Evolutionary conservation across 73 alveolate genomes (phyloP).

Genomic region (Blepharisma stoltei): DNA sequence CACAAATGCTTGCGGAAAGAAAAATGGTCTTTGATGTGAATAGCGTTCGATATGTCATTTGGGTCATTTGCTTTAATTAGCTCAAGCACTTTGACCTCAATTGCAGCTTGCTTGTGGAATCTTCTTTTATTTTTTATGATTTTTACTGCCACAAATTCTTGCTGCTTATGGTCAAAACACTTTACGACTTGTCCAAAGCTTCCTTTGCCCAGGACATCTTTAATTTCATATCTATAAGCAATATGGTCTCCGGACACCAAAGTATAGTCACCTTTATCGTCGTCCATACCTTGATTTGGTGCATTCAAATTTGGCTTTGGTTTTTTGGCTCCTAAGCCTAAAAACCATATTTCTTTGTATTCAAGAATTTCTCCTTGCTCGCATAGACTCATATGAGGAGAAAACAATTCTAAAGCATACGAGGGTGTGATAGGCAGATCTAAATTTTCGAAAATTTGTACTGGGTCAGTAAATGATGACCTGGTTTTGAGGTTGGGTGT

Average conservation of each 20-base stretch:
- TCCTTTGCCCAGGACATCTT: conserved; percentile 87
- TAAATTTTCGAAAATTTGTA: background rate
- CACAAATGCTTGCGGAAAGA: conserved; percentile 71
- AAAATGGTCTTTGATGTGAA: conserved; percentile 69
- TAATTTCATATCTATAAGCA: conserved; percentile 78
- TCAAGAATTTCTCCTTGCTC: conserved; percentile 34
- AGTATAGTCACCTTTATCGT: conserved; percentile 80
- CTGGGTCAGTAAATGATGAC: no score
- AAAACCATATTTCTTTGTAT: conserved; percentile 31
- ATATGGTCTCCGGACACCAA: conserved; percentile 70
- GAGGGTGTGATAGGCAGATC: background rate
- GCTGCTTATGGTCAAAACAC: conserved; percentile 75
- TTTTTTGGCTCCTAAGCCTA: conserved; percentile 20
- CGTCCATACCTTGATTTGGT: conserved; percentile 72
- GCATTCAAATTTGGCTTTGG: background rate
- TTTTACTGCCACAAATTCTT: conserved; percentile 77
- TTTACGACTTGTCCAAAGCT: conserved; percentile 85
- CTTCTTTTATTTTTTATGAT: conserved; percentile 70
- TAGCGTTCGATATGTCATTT: conserved; percentile 42
- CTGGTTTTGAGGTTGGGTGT: no score
- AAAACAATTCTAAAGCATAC: conserved; percentile 3
- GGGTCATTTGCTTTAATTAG: conserved; percentile 47
- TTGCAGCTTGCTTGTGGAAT: conserved; percentile 72
- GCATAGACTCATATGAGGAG: conserved; percentile 7
- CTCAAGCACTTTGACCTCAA: conserved; percentile 68